phyloP scores from a whole-genome alignment of 2,329 filamentous ascomycete genomes.

The Fusarium albosuccineum region DNA sequence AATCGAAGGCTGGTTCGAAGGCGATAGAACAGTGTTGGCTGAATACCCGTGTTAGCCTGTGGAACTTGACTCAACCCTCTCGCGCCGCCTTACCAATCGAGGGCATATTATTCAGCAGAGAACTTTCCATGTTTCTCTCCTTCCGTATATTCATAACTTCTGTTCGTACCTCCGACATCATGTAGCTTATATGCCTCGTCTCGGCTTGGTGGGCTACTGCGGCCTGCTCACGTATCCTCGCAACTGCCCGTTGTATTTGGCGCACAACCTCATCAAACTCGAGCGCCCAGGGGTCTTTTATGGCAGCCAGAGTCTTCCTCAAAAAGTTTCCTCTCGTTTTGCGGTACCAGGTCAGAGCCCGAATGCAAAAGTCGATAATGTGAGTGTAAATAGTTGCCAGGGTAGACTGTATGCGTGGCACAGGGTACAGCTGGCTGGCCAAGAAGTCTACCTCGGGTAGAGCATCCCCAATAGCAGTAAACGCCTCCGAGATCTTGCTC shows the following conservation, averaged over 20 bases:
- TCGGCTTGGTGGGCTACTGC: slow-evolving; percentile 24
- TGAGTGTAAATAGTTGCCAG: slow-evolving; percentile 20
- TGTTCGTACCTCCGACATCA: slow-evolving; percentile 6
- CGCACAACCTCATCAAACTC: slow-evolving; percentile 27
- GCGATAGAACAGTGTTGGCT: background rate
- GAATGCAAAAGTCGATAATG: slow-evolving; percentile 29
- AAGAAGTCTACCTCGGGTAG: slow-evolving; percentile 23
- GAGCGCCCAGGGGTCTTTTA: slow-evolving; percentile 18
- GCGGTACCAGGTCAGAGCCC: slow-evolving; percentile 18
- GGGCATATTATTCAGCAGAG: background rate
- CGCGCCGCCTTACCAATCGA: background rate
- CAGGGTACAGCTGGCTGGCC: slow-evolving; percentile 23
- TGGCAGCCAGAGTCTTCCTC: slow-evolving; percentile 7
- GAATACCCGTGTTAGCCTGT: background rate
- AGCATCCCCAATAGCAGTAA: slow-evolving; percentile 7
- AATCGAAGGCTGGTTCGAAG: background rate
- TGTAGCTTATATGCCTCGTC: slow-evolving; percentile 14
- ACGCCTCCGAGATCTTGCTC: slow-evolving; percentile 10
- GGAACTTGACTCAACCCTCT: background rate
- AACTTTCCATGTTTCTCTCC: background rate
- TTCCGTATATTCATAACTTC: slow-evolving; percentile 8
- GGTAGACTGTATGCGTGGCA: slow-evolving; percentile 18
- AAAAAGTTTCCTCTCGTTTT: slow-evolving; percentile 7
- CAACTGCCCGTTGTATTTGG: slow-evolving; percentile 9
- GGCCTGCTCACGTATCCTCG: slow-evolving; percentile 21